Evolutionary conservation across 2,329 filamentous ascomycete genomes (phyloP), one percentile per base, ranked within the genome.

Genomic region (Ambrosiella cleistominuta): DNA sequence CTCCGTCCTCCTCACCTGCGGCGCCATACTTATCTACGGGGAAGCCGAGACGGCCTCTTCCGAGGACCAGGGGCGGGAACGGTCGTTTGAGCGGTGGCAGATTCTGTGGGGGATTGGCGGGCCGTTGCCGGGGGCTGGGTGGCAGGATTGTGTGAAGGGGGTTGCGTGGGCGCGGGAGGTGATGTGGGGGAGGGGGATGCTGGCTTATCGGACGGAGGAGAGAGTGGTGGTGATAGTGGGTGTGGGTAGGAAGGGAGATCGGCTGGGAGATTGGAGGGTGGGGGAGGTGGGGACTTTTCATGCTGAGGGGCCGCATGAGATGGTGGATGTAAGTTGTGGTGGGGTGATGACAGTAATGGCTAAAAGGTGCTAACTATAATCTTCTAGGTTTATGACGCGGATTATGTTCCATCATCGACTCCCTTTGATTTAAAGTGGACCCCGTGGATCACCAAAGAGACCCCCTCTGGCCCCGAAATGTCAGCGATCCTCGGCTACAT

Each of bases 31-130:
- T 13, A 68, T 77, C 13, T 74, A 80, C 50, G 78, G 78, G 15
- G 78, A 81, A 64, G 61, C 57, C n/a, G 64, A 59, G 6, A 60
- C 62, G 50, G 27, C 27, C 27, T 27, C 27, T 3, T 27, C 27
- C 4, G 64, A 63, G n/a, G 53, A 54, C 4, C 44, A 63, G 42
- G 64, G 65, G 3, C 67, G 70, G 7, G 67, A 67, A 8, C 68
- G 71, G 13, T 67, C 70, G 8, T 72, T 75, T 63, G 71, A 73
- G 36, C 70, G 70, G 13, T 81, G 78, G 78, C 69, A 72, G 58
- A 70, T 76, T 1, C 69, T 80, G 1, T 82, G 78, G 78, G 76
- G 75, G 0, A 66, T 81, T 2, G 79, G 79, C 6, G 76, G 74
- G 45, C 71, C 71, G 2, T 60, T 79, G 36, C 70, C 76, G 6